Evolutionary conservation across 1,284 basidiomycete genomes (phyloP), one percentile per base, ranked within the genome.

Genomic region (Neonothopanus nambi): DNA sequence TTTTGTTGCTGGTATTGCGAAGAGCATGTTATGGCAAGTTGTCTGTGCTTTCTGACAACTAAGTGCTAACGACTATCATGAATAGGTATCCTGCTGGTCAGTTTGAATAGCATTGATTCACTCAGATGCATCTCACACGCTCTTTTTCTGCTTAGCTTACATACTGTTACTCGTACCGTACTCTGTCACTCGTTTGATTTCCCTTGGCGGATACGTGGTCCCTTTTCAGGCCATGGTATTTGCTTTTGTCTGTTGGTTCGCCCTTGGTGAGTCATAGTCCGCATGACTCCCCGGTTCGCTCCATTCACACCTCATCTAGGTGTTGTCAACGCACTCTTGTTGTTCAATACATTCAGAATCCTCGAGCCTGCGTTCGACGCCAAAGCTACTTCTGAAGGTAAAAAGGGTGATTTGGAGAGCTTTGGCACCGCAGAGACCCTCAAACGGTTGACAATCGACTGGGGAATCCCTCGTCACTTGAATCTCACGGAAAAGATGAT

Each of bases 331-430:
- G 82, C 85, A 18, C 54, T 77, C 8, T 71, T 89, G n/a, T 73
- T 88, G 24, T 81, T 78, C 69, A 87, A 85, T 63, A 87, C 83
- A 3, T 78, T 87, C 61, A 77, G 82, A n/a, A 74, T 86, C 44
- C 69, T 89, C 35, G 72, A 74, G n/a, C 79, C 79, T 20, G 78
- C 78, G 23, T 76, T 84, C 59, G 67, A 73, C 52, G 61, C 50
- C 7, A 49, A 49, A 33, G 40, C 42, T 30, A 46, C 26, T 8
- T 42, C 41, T 24, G 42, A 52, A n/a, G 41, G 24, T 24, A 44
- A 18, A 18, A 49, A 46, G 53, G 23, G 9, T 17, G 49, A 55
- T 41, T 26, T 48, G 24, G 51, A 57, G 55, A 57, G 61, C 56
- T 46, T 57, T 52, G 42, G 55, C 37, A 37, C 57, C 51, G 13